Evolutionary conservation across 352 stramenopile species (phyloP).

Genomic region (Globisporangium cylindrosporum): DNA sequence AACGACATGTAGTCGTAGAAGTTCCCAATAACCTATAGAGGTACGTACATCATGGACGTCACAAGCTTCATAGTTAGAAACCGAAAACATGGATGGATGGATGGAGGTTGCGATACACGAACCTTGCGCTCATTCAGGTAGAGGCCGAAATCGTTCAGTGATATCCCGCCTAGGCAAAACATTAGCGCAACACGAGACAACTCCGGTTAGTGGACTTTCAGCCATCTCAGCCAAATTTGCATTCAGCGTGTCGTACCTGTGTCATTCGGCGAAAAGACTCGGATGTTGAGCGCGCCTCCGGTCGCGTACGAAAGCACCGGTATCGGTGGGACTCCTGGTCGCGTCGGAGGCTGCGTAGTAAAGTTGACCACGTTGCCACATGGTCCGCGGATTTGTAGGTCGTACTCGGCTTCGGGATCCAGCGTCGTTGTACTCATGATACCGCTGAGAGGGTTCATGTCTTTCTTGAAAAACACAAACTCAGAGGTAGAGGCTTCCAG

Average conservation of each 20-base stretch:
- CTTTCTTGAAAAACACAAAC: slow-evolving; percentile 10
- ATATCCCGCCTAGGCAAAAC: slow-evolving; percentile 25
- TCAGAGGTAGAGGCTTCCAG: neutral
- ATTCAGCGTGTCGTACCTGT: slow-evolving; percentile 28
- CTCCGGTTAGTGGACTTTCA: too few species aligned
- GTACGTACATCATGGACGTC: neutral
- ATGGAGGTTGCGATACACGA: neutral
- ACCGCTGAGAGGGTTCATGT: neutral
- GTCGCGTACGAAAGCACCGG: slow-evolving; percentile 28
- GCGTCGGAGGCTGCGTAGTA: slow-evolving; percentile 28
- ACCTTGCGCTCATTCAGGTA: slow-evolving; percentile 34
- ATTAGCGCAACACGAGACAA: too few species aligned
- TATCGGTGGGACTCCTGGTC: slow-evolving; percentile 25
- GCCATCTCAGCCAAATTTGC: too few species aligned
- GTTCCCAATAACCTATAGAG: slow-evolving; percentile 24
- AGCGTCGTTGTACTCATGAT: slow-evolving; percentile 15
- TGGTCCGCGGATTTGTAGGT: slow-evolving; percentile 26
- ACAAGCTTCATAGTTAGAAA: too few species aligned
- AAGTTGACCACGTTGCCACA: slow-evolving; percentile 30
- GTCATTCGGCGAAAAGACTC: slow-evolving; percentile 48
- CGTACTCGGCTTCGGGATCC: slow-evolving; percentile 7
- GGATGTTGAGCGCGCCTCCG: slow-evolving; percentile 41
- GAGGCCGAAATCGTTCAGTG: slow-evolving; percentile 33
- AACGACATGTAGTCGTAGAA: slow-evolving; percentile 25
- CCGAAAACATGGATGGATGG: too few species aligned